Evolutionary conservation across 202 grass and related monocot genomes (phyloP).

Genomic region (Zizania palustris): DNA sequence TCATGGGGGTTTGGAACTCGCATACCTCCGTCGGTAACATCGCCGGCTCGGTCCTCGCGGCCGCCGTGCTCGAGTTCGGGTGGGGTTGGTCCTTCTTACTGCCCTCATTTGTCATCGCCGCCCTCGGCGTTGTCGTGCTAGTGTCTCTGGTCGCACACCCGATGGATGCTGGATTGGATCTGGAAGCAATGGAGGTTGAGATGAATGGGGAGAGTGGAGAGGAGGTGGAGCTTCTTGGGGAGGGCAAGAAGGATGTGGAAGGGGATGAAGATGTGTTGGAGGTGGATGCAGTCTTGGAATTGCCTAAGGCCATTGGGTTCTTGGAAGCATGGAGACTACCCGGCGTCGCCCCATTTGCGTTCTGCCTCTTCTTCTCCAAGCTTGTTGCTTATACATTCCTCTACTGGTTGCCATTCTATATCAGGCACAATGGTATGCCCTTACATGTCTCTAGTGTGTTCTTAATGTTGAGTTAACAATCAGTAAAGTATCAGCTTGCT

Average conservation of each 20-base stretch:
- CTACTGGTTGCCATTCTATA: slow-evolving; percentile 89
- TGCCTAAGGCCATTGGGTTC: slow-evolving; percentile 67
- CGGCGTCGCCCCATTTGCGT: slow-evolving; percentile 55
- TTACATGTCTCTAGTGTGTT: slow-evolving; percentile 8
- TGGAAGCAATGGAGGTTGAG: slow-evolving; percentile 59
- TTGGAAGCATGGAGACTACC: slow-evolving; percentile 80
- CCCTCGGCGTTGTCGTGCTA: slow-evolving; percentile 52
- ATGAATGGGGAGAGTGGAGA: slow-evolving; percentile 67
- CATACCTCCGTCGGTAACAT: slow-evolving; percentile 92
- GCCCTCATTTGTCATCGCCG: slow-evolving; percentile 54
- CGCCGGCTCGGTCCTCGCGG: slow-evolving; percentile 73
- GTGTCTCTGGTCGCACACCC: slow-evolving; percentile 66
- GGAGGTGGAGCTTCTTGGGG: slow-evolving; percentile 69
- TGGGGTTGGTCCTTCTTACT: slow-evolving; percentile 92
- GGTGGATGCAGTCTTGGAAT: slow-evolving; percentile 37
- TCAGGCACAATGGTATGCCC: slow-evolving; percentile 70
- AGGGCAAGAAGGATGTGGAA: slow-evolving; percentile 44
- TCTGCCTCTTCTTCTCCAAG: slow-evolving; percentile 95
- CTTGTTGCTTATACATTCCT: slow-evolving; percentile 90
- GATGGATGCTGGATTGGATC: slow-evolving; percentile 56
- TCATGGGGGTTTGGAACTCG: slow-evolving; percentile 96
- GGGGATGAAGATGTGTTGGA: slow-evolving; percentile 24
- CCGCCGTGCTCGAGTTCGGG: slow-evolving; percentile 81
- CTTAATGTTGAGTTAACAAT: not conserved
- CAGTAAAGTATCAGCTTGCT: not conserved